A percentile compares a stretch with the other conserved stretches of the same genome.
Conservation (phyloP, 2,329 filamentous ascomycete genomes). For the Stachybotrys echinatus region DNA sequence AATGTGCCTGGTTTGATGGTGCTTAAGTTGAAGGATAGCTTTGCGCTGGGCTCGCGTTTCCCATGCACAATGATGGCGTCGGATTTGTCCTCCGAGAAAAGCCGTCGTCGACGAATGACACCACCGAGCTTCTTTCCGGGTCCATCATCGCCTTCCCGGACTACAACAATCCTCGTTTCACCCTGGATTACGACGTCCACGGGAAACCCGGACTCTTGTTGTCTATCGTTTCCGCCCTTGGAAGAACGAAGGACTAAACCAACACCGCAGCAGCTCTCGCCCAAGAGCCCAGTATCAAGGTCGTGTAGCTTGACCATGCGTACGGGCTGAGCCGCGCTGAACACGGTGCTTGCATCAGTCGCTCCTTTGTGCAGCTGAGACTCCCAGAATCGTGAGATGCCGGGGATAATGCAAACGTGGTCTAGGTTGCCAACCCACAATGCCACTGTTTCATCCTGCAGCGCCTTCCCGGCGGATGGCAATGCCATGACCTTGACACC, state of each 20-base stretch:
- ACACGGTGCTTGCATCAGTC: conserved; percentile 48
- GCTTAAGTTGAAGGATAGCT: conserved; percentile 46
- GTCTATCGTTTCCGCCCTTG: conserved; percentile 11
- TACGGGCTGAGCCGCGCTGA: conserved; percentile 48
- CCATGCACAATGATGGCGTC: conserved; percentile 53
- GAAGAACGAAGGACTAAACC: conserved; percentile 34
- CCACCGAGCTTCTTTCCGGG: conserved; percentile 37
- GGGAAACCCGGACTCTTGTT: conserved; percentile 35
- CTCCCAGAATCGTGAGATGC: conserved; percentile 54
- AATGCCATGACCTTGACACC: conserved; percentile 46
- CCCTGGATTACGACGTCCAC: conserved; percentile 51
- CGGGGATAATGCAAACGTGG: conserved; percentile 52
- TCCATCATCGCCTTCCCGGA: conserved; percentile 47
- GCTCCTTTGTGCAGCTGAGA: conserved; percentile 47
- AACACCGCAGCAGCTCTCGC: conserved; percentile 51
- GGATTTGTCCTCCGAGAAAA: conserved; percentile 34
- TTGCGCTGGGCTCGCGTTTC: conserved; percentile 29
- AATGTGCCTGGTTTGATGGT: conserved; percentile 34
- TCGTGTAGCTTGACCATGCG: conserved; percentile 52
- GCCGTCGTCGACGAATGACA: conserved; percentile 23
- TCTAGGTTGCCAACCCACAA: conserved; percentile 54
- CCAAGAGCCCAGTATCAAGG: conserved; percentile 47
- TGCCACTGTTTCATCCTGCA: conserved; percentile 48
- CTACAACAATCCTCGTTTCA: conserved; percentile 49
- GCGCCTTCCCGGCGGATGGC: conserved; percentile 33